Percentiles rank a stretch among this genome's conserved stretches.
These are phyloP conservation scores for Penicillium olsonii DNA, from an alignment of 2,329 filamentous ascomycete species.

Conservation along the genomic window DNA sequence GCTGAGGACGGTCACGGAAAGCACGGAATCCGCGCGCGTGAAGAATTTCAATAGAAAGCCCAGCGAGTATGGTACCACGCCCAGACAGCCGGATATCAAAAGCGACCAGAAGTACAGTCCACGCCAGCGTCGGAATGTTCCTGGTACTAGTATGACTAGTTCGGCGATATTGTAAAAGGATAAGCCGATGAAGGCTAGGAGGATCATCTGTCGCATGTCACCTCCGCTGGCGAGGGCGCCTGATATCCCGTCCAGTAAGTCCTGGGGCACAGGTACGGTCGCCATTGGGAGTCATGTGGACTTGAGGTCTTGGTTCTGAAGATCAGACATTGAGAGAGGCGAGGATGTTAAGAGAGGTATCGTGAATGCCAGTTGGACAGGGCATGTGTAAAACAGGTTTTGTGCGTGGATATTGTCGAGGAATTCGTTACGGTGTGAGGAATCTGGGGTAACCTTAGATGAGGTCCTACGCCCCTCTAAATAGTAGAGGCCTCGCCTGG, in stretches of 20 bases:
- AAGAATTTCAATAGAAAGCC: constrained; percentile 49
- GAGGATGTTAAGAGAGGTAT: not conserved
- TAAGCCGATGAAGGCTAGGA: constrained; percentile 41
- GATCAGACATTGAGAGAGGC: not conserved
- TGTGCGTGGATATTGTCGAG: not conserved
- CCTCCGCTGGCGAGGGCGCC: constrained; percentile 28
- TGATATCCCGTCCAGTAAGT: constrained; percentile 33
- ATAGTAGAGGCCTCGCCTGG: not conserved
- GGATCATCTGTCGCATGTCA: constrained; percentile 23
- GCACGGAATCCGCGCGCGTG: constrained; percentile 28
- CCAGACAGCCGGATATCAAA: constrained; percentile 35
- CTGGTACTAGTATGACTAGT: constrained; percentile 41
- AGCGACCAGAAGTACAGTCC: constrained; percentile 49
- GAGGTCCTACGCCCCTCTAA: not conserved
- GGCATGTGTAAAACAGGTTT: not conserved
- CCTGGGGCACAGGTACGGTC: constrained; percentile 13
- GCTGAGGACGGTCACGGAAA: constrained; percentile 46
- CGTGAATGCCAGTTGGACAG: not conserved
- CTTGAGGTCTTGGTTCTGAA: not conserved
- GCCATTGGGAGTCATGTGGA: not conserved
- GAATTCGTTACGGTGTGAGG: not conserved
- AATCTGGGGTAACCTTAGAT: not conserved
- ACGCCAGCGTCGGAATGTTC: constrained; percentile 41
- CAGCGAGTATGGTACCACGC: constrained; percentile 41
- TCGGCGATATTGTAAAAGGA: constrained; percentile 52